A percentile compares a stretch with the other conserved stretches of the same genome.
Evolutionary conservation across 768 basidiomycete genomes (phyloP).

Genomic region (Pleurotus tuoliensis): DNA sequence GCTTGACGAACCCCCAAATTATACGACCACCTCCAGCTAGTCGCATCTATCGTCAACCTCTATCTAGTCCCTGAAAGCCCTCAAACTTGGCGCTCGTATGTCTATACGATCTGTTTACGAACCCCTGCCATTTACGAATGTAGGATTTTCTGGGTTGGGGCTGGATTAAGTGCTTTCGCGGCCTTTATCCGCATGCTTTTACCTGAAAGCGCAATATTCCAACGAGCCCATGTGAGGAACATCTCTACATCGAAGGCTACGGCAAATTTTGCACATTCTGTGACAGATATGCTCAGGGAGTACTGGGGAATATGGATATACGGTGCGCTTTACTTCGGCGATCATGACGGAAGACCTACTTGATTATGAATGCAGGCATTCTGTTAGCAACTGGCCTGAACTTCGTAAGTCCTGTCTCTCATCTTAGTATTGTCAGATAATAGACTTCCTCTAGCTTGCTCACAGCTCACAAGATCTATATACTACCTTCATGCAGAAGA

Average conservation of each 20-base stretch:
- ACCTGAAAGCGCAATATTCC: slow-evolving; percentile 58
- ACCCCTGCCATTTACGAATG: neutral
- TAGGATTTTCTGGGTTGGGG: slow-evolving; percentile 54
- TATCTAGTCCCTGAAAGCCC: slow-evolving; percentile 15
- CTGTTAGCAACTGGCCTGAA: slow-evolving; percentile 10
- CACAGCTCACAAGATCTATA: slow-evolving; percentile 40
- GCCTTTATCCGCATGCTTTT: slow-evolving; percentile 48
- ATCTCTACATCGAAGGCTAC: slow-evolving; percentile 35
- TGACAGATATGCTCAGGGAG: slow-evolving; percentile 49
- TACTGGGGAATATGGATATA: slow-evolving; percentile 65
- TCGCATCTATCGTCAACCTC: slow-evolving; percentile 15
- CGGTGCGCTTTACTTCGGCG: slow-evolving; percentile 6
- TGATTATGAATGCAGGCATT: slow-evolving; percentile 4
- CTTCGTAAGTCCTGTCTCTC: slow-evolving; percentile 7
- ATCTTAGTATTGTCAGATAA: neutral
- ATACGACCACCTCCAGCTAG: slow-evolving; percentile 1
- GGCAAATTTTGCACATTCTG: slow-evolving; percentile 50
- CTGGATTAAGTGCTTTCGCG: slow-evolving; percentile 47
- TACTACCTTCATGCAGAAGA: slow-evolving; percentile 50
- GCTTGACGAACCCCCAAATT: neutral
- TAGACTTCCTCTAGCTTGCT: slow-evolving; percentile 6
- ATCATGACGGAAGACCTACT: too few relatives aligned
- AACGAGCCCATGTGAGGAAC: slow-evolving; percentile 34
- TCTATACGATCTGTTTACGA: neutral
- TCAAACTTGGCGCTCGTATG: slow-evolving; percentile 16